Conservation (phyloP, 2,329 filamentous ascomycete genomes). For the Xylariaceae sp. region DNA sequence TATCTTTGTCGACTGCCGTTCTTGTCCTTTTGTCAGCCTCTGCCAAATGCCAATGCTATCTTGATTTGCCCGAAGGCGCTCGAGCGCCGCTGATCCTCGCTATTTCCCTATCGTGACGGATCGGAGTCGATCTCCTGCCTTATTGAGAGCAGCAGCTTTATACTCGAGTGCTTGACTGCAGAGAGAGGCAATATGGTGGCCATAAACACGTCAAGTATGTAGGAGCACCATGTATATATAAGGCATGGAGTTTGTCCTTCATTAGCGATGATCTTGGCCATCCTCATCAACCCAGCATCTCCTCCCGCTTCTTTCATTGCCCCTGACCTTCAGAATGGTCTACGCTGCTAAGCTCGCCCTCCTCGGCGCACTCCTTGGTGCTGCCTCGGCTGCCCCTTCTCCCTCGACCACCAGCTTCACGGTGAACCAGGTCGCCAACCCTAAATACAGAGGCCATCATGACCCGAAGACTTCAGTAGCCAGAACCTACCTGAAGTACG, state of each 20-base stretch:
- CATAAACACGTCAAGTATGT: too few species aligned
- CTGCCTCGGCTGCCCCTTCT: conserved; percentile 16
- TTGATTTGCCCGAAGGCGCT: conserved; percentile 3
- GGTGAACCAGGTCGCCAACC: conserved; percentile 19
- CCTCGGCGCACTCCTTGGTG: conserved; percentile 14
- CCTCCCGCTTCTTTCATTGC: not conserved
- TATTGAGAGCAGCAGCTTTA: conserved; percentile 6
- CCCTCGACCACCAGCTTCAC: conserved; percentile 15
- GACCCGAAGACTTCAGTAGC: conserved; percentile 17
- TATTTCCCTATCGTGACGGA: too few species aligned
- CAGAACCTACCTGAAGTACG: conserved; percentile 24
- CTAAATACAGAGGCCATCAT: conserved; percentile 14
- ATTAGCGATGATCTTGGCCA: not conserved
- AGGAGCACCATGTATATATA: conserved; percentile 8
- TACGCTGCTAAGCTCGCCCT: conserved; percentile 15
- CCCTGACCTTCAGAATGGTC: conserved; percentile 14
- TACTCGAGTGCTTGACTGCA: conserved; percentile 3
- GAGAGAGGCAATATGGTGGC: not conserved
- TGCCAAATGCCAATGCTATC: conserved; percentile 3
- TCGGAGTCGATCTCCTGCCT: conserved; percentile 12
- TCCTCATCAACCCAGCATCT: conserved; percentile 4
- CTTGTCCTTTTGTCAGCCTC: conserved; percentile 7
- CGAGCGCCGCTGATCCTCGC: too few species aligned
- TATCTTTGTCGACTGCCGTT: too few species aligned
- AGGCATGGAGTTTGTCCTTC: not conserved